Percentiles rank a stretch among this genome's conserved stretches.
phyloP scores from a whole-genome alignment of 768 basidiomycete species.

The Dictyophora rubrovolvata region DNA sequence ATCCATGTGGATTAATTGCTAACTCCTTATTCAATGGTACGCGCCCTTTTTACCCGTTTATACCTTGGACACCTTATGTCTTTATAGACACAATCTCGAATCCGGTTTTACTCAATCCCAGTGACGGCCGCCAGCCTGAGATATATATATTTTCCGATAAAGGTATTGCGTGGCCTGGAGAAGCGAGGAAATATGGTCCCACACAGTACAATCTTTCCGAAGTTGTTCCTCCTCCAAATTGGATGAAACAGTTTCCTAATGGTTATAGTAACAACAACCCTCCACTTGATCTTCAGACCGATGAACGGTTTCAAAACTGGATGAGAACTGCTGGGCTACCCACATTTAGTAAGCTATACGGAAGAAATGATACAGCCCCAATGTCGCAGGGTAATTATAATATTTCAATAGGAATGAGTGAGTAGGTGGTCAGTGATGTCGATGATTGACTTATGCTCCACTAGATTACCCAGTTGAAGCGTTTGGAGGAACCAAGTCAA shows the following conservation, averaged over 20 bases:
- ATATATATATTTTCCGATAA: conserved; percentile 64
- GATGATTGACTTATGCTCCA: conserved; percentile 3
- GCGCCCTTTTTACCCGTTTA: conserved; percentile 13
- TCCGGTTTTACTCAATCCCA: conserved; percentile 47
- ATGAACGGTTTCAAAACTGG: conserved; percentile 99
- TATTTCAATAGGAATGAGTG: conserved; percentile 74
- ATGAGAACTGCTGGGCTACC: conserved; percentile 97
- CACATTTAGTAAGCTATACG: conserved; percentile 93
- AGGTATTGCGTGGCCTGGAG: conserved; percentile 95
- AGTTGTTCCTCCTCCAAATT: conserved; percentile 91
- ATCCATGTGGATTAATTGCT: conserved; percentile 95
- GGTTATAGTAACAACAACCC: conserved; percentile 55
- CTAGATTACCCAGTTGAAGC: conserved; percentile 86
- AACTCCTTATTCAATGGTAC: conserved; percentile 94
- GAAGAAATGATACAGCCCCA: conserved; percentile 70
- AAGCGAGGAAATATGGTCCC: conserved; percentile 77
- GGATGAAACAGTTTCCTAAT: conserved; percentile 62
- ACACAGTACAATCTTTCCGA: conserved; percentile 53
- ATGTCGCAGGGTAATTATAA: conserved; percentile 68
- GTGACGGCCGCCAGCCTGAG: conserved; percentile 28
- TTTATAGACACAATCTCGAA: conserved; percentile 66
- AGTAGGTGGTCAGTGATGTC: conserved; percentile 22
- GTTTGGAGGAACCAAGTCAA: conserved; percentile 91
- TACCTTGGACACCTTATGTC: background rate
- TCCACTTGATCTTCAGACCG: conserved; percentile 60